Evolutionary conservation across 495 filamentous ascomycete species (phyloP), one percentile per base, ranked within the genome.

Genomic region (Talaromyces trachyspermus): DNA sequence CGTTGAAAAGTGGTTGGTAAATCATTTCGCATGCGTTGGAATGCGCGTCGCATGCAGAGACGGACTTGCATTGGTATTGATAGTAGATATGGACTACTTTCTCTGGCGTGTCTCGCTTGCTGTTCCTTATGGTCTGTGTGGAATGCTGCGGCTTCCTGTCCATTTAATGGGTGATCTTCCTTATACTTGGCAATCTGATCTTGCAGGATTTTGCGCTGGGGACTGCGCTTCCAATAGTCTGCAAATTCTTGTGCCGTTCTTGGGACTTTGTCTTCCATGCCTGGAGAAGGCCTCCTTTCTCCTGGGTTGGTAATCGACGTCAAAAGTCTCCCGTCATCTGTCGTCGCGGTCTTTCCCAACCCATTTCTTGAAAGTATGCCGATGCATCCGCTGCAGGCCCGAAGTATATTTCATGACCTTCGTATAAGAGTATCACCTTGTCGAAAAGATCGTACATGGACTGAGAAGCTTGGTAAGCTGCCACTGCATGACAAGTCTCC

Each of bases 381-480:
- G 74, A 78, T 3, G 83, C 84, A 26, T 77, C 68, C 10, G 70
- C 63, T 2, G 74, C 75, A 4, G 68, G 77, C 1, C 85, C 84
- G 48, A 82, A 86, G 61, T 80, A 88, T 44, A 86, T 83, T 57
- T 86, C 73, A 12, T 78, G 62, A 5, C 83, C 82, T 43, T 81
- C 76, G 55, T 85, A 84, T 8, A 86, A 54, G 1, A 86, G 73
- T 9, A 69, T 66, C 6, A 75, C 74, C 57, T 83, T 84, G 58
- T 83, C 81, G 46, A 83, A 83, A 15, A 70, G 58, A 53, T 72
- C 66, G 61, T 92, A 95, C 48, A 92, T 94, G 55, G 79, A 85
- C 62, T 95, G 87, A 8, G 80, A 84, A 2, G 88, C 88, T 63
- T 94, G 88, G 64, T 91, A 94, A 14, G 92, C 76, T 3, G 85